Evolutionary conservation across 164 flowering plant genomes (phyloP).

Genomic region (Macadamia integrifolia): DNA sequence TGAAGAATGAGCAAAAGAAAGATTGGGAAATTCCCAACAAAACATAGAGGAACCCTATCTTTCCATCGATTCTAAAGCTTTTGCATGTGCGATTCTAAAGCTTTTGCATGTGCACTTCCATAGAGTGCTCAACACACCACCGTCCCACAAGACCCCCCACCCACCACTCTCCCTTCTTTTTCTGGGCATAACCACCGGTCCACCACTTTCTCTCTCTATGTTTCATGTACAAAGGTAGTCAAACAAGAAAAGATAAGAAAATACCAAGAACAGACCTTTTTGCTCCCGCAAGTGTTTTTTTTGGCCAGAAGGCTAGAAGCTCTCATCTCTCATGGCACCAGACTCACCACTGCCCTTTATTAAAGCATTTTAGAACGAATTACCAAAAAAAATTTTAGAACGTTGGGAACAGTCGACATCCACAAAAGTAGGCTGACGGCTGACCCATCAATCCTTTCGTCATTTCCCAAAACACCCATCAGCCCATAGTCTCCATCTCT

Average conservation of each 20-base stretch:
- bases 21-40: neutral
- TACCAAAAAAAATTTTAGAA: neutral
- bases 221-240: neutral
- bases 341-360: neutral
- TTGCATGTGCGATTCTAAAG: neutral
- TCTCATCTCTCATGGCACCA: no score
- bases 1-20: neutral
- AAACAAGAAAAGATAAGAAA: neutral
- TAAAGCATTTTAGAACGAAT: no score
- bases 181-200: no score
- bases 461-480: constrained; percentile 3
- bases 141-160: neutral
- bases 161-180: no score
- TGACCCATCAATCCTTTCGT: neutral
- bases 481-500: neutral
- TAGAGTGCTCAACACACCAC: constrained; percentile 7
- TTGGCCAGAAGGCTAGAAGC: no score
- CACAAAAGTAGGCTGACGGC: neutral
- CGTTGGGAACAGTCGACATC: neutral
- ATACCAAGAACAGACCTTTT: neutral
- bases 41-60: neutral
- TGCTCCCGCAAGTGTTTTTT: neutral
- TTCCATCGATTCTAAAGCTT: neutral
- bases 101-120: constrained; percentile 4
- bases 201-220: no score